Conservation (phyloP, 345 rosid species). For the Conringia planisiliqua region DNA sequence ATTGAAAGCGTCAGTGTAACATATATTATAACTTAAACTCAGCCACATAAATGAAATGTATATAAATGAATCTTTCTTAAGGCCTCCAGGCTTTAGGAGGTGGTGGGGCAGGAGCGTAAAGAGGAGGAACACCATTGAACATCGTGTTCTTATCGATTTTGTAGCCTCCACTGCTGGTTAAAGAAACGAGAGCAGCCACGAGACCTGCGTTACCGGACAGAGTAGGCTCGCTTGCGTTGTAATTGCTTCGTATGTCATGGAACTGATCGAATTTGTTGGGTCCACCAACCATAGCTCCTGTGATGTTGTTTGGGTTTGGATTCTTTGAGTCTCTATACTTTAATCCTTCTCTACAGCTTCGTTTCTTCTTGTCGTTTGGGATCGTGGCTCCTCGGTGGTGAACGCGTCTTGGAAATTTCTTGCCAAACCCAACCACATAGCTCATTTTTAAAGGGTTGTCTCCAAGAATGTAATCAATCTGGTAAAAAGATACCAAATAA, state of each 20-base stretch:
- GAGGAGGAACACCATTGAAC: slow-evolving; percentile 74
- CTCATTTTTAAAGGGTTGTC: slow-evolving; percentile 82
- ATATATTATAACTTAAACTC: background rate
- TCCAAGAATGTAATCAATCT: slow-evolving; percentile 81
- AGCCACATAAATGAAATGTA: background rate
- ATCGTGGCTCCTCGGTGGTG: slow-evolving; percentile 85
- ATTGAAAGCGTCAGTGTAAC: background rate
- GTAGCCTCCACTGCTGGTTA: slow-evolving; percentile 51
- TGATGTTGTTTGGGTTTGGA: slow-evolving; percentile 65
- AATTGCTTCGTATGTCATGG: slow-evolving; percentile 49
- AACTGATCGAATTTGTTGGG: slow-evolving; percentile 71
- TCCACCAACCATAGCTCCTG: slow-evolving; percentile 90
- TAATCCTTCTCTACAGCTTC: slow-evolving; percentile 73
- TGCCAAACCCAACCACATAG: slow-evolving; percentile 74
- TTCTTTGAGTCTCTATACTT: slow-evolving; percentile 57
- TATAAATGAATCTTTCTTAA: slow-evolving; percentile 9
- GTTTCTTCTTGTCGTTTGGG: slow-evolving; percentile 46
- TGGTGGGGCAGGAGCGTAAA: slow-evolving; percentile 67
- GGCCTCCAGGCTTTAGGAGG: slow-evolving; percentile 85
- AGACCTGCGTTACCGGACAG: slow-evolving; percentile 79
- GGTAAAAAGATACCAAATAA: background rate
- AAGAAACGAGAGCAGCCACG: slow-evolving; percentile 71
- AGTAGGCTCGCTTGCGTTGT: slow-evolving; percentile 72
- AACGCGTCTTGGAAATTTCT: slow-evolving; percentile 64
- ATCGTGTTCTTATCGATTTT: slow-evolving; percentile 61